phyloP scores from a whole-genome alignment of 2,329 filamentous ascomycete genomes.

The Hymenoscyphus scutula region DNA sequence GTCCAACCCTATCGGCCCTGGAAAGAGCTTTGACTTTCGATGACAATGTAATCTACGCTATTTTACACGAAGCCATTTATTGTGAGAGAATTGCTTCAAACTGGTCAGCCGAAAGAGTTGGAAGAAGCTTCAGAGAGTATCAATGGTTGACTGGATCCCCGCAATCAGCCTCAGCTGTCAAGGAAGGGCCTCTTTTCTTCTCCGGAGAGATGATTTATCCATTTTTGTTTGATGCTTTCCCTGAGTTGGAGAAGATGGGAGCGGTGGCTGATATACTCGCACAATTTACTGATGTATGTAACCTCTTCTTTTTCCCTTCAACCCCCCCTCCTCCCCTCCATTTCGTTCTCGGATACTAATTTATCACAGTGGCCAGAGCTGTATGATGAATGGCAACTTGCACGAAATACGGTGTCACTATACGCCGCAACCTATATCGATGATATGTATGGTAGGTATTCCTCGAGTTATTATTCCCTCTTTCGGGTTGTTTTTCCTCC shows the following conservation, averaged over 20 bases:
- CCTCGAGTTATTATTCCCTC: no score
- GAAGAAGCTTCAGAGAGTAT: constrained; percentile 48
- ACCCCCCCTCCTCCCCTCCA: no score
- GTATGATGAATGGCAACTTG: constrained; percentile 72
- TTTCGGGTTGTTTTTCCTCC: no score
- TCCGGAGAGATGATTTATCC: constrained; percentile 92
- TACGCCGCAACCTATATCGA: constrained; percentile 82
- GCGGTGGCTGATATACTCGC: constrained; percentile 72
- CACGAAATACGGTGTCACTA: constrained; percentile 76
- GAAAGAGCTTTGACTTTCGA: constrained; percentile 71
- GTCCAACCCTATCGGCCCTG: constrained; percentile 65
- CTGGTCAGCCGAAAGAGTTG: constrained; percentile 72
- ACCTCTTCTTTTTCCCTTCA: no score
- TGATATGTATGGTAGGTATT: constrained; percentile 96
- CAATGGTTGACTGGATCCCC: constrained; percentile 44
- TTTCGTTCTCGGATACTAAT: no score
- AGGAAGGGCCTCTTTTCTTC: constrained; percentile 64
- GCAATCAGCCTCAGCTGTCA: constrained; percentile 36
- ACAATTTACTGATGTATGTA: constrained; percentile 45
- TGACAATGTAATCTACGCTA: constrained; percentile 74
- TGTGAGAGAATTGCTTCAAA: constrained; percentile 65
- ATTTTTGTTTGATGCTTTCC: constrained; percentile 78
- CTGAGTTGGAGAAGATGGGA: constrained; percentile 68
- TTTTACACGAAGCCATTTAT: constrained; percentile 88
- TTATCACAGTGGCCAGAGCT: constrained; percentile 61